phyloP scores from a whole-genome alignment of 2,329 filamentous ascomycete genomes.

The Trichophyton mentagrophytes region DNA sequence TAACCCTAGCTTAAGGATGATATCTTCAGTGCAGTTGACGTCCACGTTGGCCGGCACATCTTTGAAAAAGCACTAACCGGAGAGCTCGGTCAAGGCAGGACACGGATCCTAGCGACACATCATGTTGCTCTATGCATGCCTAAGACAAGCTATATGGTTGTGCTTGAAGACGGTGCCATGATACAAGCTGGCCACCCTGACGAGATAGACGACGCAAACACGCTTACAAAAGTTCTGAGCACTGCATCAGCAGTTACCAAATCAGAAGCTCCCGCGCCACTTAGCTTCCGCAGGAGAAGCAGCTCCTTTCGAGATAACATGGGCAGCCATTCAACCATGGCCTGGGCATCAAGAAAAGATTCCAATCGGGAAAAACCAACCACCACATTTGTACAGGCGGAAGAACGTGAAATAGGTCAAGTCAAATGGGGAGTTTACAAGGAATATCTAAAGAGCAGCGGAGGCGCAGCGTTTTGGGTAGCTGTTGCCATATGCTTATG shows the following conservation, averaged over 20 bases:
- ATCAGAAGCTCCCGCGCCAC: background rate
- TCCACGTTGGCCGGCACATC: slow-evolving; percentile 51
- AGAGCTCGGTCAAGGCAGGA: slow-evolving; percentile 41
- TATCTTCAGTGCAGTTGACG: slow-evolving; percentile 47
- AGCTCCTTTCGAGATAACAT: background rate
- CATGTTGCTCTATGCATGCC: slow-evolving; percentile 52
- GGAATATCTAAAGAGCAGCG: slow-evolving; percentile 1
- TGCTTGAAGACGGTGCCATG: slow-evolving; percentile 1
- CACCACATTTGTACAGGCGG: background rate
- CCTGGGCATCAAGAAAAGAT: slow-evolving; percentile 2
- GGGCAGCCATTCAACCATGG: background rate
- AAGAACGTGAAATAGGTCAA: slow-evolving; percentile 1
- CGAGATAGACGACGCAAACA: background rate
- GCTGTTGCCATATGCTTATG: background rate
- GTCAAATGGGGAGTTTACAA: slow-evolving; percentile 3
- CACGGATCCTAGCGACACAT: slow-evolving; percentile 50
- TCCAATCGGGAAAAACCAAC: background rate
- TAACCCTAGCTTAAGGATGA: slow-evolving; percentile 22
- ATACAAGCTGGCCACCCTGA: background rate
- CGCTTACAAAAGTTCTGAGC: background rate
- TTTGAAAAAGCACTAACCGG: slow-evolving; percentile 46
- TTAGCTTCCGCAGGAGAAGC: background rate
- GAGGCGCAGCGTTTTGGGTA: background rate
- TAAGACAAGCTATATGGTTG: background rate
- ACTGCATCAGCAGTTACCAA: background rate